phyloP scores from a whole-genome alignment of 495 filamentous ascomycete genomes.

The Aspergillus biplanus region DNA sequence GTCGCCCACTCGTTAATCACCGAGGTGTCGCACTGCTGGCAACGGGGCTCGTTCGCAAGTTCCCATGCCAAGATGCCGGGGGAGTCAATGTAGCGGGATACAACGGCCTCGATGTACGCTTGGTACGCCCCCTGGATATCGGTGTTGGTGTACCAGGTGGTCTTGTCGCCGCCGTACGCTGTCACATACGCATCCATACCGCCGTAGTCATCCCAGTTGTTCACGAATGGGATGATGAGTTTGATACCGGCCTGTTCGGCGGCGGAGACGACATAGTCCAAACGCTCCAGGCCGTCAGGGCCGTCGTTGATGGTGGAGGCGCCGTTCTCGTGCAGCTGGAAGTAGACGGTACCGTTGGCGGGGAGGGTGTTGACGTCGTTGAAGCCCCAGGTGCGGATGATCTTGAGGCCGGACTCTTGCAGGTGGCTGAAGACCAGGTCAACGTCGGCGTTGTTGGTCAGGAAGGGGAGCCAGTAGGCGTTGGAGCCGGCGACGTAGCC shows the following conservation, averaged over 20 bases:
- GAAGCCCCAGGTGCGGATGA: conserved; percentile 76
- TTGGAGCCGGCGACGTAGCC: conserved; percentile 72
- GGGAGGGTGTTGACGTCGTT: conserved; percentile 61
- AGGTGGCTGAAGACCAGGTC: conserved; percentile 57
- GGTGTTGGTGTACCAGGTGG: conserved; percentile 59
- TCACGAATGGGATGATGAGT: conserved; percentile 62
- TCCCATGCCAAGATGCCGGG: conserved; percentile 73
- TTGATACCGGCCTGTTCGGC: conserved; percentile 62
- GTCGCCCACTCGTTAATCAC: conserved; percentile 65
- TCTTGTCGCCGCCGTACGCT: conserved; percentile 43
- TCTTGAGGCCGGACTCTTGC: conserved; percentile 61
- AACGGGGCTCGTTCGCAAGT: conserved; percentile 71
- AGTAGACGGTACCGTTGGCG: conserved; percentile 56
- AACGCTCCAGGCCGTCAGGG: conserved; percentile 63
- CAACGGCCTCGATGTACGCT: conserved; percentile 63
- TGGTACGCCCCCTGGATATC: conserved; percentile 63
- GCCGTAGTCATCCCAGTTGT: conserved; percentile 66
- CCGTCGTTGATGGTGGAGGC: conserved; percentile 69
- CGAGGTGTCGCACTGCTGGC: conserved; percentile 60
- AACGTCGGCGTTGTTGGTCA: conserved; percentile 64
- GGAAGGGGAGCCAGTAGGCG: conserved; percentile 74
- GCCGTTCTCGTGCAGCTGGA: conserved; percentile 58
- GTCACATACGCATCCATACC: conserved; percentile 66
- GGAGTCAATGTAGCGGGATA: conserved; percentile 61
- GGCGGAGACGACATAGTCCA: conserved; percentile 66